A percentile compares a stretch with the other conserved stretches of the same genome.
Evolutionary conservation across 2,329 filamentous ascomycete species (phyloP).

Genomic region (Shiraia sp.): DNA sequence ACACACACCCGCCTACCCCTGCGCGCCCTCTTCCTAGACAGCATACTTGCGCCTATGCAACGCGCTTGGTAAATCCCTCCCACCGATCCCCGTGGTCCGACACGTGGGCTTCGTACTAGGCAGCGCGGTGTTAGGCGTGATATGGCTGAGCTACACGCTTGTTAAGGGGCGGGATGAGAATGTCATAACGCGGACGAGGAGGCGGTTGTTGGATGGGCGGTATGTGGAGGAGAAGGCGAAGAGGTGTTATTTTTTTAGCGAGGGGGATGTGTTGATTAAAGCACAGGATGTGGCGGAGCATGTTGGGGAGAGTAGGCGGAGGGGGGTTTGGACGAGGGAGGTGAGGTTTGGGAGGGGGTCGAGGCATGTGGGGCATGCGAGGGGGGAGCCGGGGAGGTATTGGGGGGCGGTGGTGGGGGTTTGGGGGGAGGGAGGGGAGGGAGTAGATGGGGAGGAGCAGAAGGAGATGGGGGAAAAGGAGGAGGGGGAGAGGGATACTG

Average conservation of each 20-base stretch:
- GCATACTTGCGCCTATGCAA: conserved; percentile 27
- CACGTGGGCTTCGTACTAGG: conserved; percentile 17
- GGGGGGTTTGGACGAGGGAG: conserved; percentile 53
- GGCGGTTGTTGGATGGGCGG: conserved; percentile 28
- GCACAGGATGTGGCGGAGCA: conserved; percentile 60
- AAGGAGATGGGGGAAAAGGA: conserved; percentile 18
- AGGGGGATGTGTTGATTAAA: conserved; percentile 58
- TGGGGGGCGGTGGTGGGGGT: conserved; percentile 49
- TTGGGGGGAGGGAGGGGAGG: conserved; percentile 21
- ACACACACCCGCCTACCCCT: conserved; percentile 21
- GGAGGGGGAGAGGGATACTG: no score
- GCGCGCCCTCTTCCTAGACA: conserved; percentile 29
- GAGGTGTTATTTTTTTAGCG: conserved; percentile 62
- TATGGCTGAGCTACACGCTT: conserved; percentile 22
- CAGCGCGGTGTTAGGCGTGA: conserved; percentile 12
- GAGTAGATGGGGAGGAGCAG: conserved; percentile 57
- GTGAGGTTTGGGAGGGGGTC: conserved; percentile 60
- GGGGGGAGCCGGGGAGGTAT: conserved; percentile 58
- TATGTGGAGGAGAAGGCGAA: no score
- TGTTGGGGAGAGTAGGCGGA: conserved; percentile 48
- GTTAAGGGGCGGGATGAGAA: conserved; percentile 27
- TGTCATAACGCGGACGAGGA: conserved; percentile 19
- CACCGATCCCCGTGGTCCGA: conserved; percentile 19
- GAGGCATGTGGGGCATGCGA: conserved; percentile 65
- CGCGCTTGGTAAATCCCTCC: conserved; percentile 26